Conservation (phyloP, 805 yeast genomes). For the Debaryomyces maramus region DNA sequence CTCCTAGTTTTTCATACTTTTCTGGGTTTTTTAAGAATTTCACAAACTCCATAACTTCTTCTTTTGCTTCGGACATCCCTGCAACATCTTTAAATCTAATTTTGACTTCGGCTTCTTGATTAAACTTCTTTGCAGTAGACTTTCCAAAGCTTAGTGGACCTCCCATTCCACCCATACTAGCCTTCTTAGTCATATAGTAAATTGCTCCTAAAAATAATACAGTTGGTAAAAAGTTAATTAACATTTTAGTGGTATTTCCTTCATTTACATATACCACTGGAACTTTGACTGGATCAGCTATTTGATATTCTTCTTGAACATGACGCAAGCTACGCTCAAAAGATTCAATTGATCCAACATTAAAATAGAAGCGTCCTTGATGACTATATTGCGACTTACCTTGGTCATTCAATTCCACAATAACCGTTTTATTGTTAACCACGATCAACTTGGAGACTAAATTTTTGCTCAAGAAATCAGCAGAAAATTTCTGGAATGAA, state of each 20-base stretch:
- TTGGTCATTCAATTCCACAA: conserved; percentile 63
- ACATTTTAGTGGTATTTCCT: conserved; percentile 61
- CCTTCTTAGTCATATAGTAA: conserved; percentile 73
- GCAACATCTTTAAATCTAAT: conserved; percentile 93
- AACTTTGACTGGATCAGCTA: conserved; percentile 62
- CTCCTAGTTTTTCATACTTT: conserved; percentile 90
- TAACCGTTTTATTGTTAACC: conserved; percentile 73
- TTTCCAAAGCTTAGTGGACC: conserved; percentile 85
- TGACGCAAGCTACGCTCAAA: conserved; percentile 79
- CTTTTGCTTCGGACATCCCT: conserved; percentile 95
- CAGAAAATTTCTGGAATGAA: conserved; percentile 89
- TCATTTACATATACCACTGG: conserved; percentile 81
- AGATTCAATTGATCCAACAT: conserved; percentile 84
- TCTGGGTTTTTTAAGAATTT: conserved; percentile 86
- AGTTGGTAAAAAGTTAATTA: conserved; percentile 85
- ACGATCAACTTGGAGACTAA: conserved; percentile 73
- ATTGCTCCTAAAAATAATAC: conserved; percentile 84
- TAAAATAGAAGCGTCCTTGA: conserved; percentile 49
- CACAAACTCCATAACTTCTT: conserved; percentile 97
- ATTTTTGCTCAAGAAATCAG: conserved; percentile 71
- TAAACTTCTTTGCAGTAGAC: conserved; percentile 86
- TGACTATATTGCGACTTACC: conserved; percentile 49
- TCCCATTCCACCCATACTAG: conserved; percentile 74
- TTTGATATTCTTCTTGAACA: conserved; percentile 69
- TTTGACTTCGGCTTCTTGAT: conserved; percentile 87